phyloP scores from a whole-genome alignment of 495 filamentous ascomycete species.

The Amniculicola lignicola region DNA sequence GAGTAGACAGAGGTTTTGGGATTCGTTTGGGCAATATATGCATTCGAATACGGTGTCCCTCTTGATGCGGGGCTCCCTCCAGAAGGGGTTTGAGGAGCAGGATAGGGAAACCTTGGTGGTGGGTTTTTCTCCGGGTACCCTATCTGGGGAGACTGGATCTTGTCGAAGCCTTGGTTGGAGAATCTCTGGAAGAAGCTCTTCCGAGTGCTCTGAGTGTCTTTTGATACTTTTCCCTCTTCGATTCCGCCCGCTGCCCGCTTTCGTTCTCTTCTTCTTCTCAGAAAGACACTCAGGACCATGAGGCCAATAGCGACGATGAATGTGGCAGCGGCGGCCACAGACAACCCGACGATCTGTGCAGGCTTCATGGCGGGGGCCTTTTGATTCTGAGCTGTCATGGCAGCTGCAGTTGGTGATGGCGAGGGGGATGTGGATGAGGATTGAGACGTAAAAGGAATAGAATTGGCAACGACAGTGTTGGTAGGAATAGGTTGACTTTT shows the following conservation, averaged over 20 bases:
- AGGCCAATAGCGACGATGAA: slow-evolving; percentile 32
- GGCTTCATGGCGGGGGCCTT: slow-evolving; percentile 26
- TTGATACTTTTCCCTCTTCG: not conserved
- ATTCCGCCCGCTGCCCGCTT: not conserved
- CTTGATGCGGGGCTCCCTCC: too few species aligned
- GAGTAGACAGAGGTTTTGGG: not conserved
- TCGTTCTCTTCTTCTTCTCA: slow-evolving; percentile 26
- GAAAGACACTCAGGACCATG: slow-evolving; percentile 32
- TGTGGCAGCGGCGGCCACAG: slow-evolving; percentile 31
- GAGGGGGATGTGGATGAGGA: slow-evolving; percentile 2
- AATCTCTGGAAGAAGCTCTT: too few species aligned
- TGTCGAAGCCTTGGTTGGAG: too few species aligned
- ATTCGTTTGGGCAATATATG: too few species aligned
- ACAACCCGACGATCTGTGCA: slow-evolving; percentile 34
- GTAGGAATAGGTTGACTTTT: not conserved
- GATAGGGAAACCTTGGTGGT: too few species aligned
- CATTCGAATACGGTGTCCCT: too few species aligned
- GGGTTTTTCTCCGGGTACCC: too few species aligned
- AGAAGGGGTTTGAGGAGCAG: too few species aligned
- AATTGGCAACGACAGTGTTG: slow-evolving; percentile 7
- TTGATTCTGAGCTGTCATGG: not conserved
- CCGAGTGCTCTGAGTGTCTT: too few species aligned
- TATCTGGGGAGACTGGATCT: too few species aligned
- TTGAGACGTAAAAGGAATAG: slow-evolving; percentile 4
- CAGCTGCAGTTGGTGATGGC: slow-evolving; percentile 4